phyloP scores from a whole-genome alignment of 768 basidiomycete genomes.

The Tulasnella calospora region DNA sequence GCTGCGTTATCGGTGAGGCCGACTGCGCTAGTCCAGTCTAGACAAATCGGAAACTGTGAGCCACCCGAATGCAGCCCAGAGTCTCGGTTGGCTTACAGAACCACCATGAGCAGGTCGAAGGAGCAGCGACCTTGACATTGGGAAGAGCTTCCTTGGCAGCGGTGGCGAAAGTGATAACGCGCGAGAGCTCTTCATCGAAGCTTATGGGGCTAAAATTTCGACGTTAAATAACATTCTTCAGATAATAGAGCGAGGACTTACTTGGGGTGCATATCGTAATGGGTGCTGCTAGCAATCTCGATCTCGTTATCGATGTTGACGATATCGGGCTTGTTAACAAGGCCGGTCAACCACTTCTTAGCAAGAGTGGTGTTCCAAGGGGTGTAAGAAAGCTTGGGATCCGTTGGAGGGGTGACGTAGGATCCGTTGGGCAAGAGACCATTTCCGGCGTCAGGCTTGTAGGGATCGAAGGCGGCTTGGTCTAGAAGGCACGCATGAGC shows the following conservation, averaged over 20 bases:
- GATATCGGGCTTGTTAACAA: conserved; percentile 47
- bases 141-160: conserved; percentile 46
- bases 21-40: conserved; percentile 52
- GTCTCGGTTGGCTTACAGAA: conserved; percentile 30
- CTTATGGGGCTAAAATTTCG: conserved; percentile 38
- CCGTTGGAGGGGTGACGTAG: conserved; percentile 39
- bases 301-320: conserved; percentile 55
- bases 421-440: conserved; percentile 49
- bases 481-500: conserved; percentile 33
- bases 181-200: conserved; percentile 50
- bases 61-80: conserved; percentile 32
- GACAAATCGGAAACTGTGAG: neutral
- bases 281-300: conserved; percentile 51
- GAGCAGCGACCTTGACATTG: conserved; percentile 45
- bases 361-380: conserved; percentile 48
- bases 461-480: conserved; percentile 47
- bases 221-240: neutral
- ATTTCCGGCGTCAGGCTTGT: conserved; percentile 47
- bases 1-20: conserved; percentile 49
- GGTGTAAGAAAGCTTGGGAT: conserved; percentile 41
- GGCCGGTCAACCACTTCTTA: conserved; percentile 43
- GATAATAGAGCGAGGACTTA: conserved; percentile 31
- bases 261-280: conserved; percentile 55
- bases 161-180: conserved; percentile 44
- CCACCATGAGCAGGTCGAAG: conserved; percentile 40